These are phyloP conservation scores for Xylaria venustula DNA, from an alignment of 495 filamentous ascomycete genomes.

Conservation along the genomic window DNA sequence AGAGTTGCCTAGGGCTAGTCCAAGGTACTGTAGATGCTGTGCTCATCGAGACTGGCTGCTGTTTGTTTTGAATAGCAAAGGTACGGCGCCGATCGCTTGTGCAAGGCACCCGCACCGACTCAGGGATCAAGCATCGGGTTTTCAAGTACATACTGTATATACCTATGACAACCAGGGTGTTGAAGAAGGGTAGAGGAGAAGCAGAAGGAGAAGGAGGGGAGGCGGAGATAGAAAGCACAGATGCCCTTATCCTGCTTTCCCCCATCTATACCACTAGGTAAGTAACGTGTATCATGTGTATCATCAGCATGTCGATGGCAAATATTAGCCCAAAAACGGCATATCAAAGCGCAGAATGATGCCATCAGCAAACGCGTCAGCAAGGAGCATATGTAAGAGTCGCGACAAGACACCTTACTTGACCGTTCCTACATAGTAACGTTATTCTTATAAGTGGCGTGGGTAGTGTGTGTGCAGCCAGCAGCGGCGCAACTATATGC, in stretches of 20 bases:
- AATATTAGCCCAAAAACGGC: background rate
- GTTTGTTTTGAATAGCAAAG: conserved; percentile 15
- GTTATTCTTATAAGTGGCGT: too few species aligned
- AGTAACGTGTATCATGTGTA: too few species aligned
- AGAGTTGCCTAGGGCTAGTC: background rate
- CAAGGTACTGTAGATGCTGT: background rate
- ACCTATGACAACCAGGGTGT: too few species aligned
- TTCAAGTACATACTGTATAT: too few species aligned
- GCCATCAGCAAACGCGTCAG: conserved; percentile 6
- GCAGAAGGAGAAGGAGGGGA: too few species aligned
- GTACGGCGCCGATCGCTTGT: conserved; percentile 18
- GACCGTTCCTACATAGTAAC: too few species aligned
- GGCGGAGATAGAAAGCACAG: too few species aligned
- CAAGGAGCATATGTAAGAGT: background rate
- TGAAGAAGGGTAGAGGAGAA: too few species aligned
- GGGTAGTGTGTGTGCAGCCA: too few species aligned
- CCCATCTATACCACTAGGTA: too few species aligned
- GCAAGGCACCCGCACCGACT: conserved; percentile 21
- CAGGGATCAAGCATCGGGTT: conserved; percentile 11
- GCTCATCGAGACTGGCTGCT: conserved; percentile 7
- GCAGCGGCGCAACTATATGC: too few species aligned
- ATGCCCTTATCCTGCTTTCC: background rate
- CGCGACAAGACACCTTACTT: background rate
- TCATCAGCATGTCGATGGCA: too few species aligned
- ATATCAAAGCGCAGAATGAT: background rate